Evolutionary conservation across 2,329 filamentous ascomycete species (phyloP), one percentile per base, ranked within the genome.

Genomic region (Acephala macrosclerotiorum): DNA sequence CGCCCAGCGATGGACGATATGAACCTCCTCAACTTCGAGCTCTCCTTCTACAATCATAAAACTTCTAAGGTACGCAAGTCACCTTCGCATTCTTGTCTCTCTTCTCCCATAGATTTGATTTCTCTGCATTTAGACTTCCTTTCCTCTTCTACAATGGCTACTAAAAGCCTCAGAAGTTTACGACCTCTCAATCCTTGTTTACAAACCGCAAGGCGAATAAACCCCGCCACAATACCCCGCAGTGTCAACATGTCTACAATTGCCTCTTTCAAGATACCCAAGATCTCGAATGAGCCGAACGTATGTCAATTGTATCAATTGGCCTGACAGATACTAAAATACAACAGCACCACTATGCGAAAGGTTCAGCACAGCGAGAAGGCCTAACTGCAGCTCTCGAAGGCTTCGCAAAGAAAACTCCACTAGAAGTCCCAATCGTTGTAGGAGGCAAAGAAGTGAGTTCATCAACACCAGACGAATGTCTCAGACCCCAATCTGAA

Each of bases 261-360:
- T 70, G 94, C 94, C 58, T 85, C 88, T 67, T 98, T 97, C 86
- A 95, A 93, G 83, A 87, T 94, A 60, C 96, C 96, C 58, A 89
- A 89, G 69, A 88, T 97, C 73, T 83, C 87, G 77, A 99, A 99
- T 78, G 96, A 99, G 82, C 93, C 93, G n/a, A 99, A 97, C 78
- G 94, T 97, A 80, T 79, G 92, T 84, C 38, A 62, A 20, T n/a
- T 1, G 26, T 47, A 18, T 16, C 47, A 60, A 62, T 61, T 33
- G 36, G 60, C 47, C 38, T 59, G 16, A 29, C 33, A 18, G 65
- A 57, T 70, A 55, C 66, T 69, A 29, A 62, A 64, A 9, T 59
- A 2, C 64, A 25, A 7, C 73, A 97, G 94, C 91, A 96, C 83
- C 91, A 95, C 80, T 99, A 97, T 78, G 85, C 85, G 69, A 96